Percentiles rank a stretch among this genome's conserved stretches.
These are phyloP conservation scores for Saitozyma podzolica DNA, from an alignment of 768 basidiomycete species.

Conservation along the genomic window DNA sequence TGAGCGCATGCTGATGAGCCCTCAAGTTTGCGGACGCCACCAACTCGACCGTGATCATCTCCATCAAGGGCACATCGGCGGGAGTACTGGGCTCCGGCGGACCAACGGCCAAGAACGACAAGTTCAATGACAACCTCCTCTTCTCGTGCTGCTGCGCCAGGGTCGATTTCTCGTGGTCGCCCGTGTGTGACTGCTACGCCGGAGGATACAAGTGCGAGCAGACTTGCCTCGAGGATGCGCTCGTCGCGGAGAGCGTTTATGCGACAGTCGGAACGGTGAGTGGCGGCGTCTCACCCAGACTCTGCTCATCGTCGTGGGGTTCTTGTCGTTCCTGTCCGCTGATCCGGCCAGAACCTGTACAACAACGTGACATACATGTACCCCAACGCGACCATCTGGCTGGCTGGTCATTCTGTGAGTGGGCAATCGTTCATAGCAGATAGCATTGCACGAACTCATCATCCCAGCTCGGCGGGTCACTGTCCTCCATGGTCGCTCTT, in stretches of 20 bases:
- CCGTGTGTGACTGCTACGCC: constrained; percentile 85
- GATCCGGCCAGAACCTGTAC: constrained; percentile 71
- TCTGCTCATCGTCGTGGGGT: too few relatives aligned
- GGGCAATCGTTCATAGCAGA: not conserved
- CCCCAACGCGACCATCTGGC: constrained; percentile 84
- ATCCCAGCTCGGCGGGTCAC: constrained; percentile 80
- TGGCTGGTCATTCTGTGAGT: constrained; percentile 61
- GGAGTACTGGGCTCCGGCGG: constrained; percentile 71
- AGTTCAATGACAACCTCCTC: constrained; percentile 89
- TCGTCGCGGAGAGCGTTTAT: constrained; percentile 80
- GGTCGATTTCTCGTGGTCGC: constrained; percentile 89
- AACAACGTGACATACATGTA: constrained; percentile 90
- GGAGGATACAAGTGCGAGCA: constrained; percentile 75
- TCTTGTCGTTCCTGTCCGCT: constrained; percentile 9
- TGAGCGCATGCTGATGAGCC: not conserved
- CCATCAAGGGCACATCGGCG: constrained; percentile 91
- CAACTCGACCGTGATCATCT: constrained; percentile 80
- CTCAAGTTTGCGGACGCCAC: constrained; percentile 49
- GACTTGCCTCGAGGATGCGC: constrained; percentile 73
- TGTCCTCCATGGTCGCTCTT: constrained; percentile 78
- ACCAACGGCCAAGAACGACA: constrained; percentile 82
- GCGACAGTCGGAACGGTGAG: constrained; percentile 81
- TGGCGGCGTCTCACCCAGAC: not conserved
- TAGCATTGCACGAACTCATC: constrained; percentile 36
- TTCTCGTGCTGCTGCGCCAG: constrained; percentile 94